phyloP scores from a whole-genome alignment of 768 basidiomycete species.

The Mycena sanguinolenta region DNA sequence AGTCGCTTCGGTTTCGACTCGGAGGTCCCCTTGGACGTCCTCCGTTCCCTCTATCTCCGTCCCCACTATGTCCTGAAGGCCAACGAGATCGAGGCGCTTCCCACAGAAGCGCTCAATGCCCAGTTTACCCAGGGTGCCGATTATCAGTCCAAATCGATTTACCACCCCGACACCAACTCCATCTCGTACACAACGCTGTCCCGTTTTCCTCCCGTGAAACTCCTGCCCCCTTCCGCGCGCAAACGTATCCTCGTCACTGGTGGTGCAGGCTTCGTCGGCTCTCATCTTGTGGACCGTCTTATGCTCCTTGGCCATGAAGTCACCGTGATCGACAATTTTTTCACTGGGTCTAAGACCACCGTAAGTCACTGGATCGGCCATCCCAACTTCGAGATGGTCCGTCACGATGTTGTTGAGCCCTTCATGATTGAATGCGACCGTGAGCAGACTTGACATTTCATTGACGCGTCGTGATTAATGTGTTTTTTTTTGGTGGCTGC shows the following conservation, averaged over 20 bases:
- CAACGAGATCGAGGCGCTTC: conserved; percentile 46
- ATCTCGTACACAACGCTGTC: conserved; percentile 95
- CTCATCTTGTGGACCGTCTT: conserved; percentile 96
- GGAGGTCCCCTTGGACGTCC: conserved; percentile 81
- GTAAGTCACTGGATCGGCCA: conserved; percentile 97
- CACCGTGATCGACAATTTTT: conserved; percentile 98
- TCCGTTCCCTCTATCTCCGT: conserved; percentile 91
- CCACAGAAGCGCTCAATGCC: conserved; percentile 62
- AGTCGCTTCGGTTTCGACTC: conserved; percentile 92
- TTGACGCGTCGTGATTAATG: conserved; percentile 22
- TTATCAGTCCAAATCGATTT: conserved; percentile 90
- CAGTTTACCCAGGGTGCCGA: conserved; percentile 65
- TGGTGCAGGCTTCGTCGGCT: conserved; percentile 99
- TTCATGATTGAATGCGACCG: conserved; percentile 99
- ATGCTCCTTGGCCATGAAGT: conserved; percentile 99
- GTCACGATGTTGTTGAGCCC: conserved; percentile 97
- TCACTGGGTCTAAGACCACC: conserved; percentile 98
- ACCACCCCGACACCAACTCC: conserved; percentile 79
- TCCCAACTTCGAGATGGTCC: conserved; percentile 98
- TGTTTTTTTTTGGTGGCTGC: conserved; percentile 26
- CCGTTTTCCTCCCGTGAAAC: conserved; percentile 93
- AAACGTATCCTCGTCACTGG: conserved; percentile 97
- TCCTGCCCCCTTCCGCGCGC: conserved; percentile 80
- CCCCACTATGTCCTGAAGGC: conserved; percentile 76
- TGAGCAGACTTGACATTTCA: conserved; percentile 55